These are phyloP conservation scores for Croton laevigatus DNA, from an alignment of 441 rosid genomes.

Conservation along the genomic window DNA sequence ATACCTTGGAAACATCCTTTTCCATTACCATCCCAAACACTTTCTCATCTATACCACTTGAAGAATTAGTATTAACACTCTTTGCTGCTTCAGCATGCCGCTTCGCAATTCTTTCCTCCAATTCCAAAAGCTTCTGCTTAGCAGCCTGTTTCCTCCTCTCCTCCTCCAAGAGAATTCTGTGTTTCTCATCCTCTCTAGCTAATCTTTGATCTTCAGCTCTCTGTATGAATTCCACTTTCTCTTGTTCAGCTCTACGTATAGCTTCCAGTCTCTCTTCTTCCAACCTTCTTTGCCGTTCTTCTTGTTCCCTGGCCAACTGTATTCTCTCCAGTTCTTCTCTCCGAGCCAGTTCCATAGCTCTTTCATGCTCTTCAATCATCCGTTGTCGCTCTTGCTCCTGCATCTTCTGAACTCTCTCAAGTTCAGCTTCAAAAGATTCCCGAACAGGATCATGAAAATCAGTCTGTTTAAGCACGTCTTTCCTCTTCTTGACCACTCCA, in stretches of 20 bases:
- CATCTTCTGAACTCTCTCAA: slow-evolving; percentile 93
- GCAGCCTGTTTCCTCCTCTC: slow-evolving; percentile 98
- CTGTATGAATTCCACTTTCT: slow-evolving; percentile 58
- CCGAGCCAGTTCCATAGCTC: slow-evolving; percentile 72
- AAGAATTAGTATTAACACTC: slow-evolving; percentile 44
- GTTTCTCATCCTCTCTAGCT: slow-evolving; percentile 91
- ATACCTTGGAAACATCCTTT: slow-evolving; percentile 38
- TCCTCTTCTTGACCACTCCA: slow-evolving; percentile 78
- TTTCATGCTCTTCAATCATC: slow-evolving; percentile 76
- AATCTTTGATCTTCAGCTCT: slow-evolving; percentile 81
- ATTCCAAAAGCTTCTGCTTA: slow-evolving; percentile 85
- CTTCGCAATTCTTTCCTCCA: slow-evolving; percentile 90
- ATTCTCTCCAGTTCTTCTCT: slow-evolving; percentile 88
- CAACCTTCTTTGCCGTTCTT: slow-evolving; percentile 62
- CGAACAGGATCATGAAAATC: slow-evolving; percentile 93
- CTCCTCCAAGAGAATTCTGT: slow-evolving; percentile 71
- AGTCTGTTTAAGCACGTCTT: slow-evolving; percentile 61
- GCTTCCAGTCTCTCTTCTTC: slow-evolving; percentile 92
- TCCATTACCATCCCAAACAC: slow-evolving; percentile 41
- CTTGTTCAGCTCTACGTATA: slow-evolving; percentile 89
- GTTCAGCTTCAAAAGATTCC: slow-evolving; percentile 99
- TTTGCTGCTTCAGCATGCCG: slow-evolving; percentile 62
- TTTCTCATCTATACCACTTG: slow-evolving; percentile 49
- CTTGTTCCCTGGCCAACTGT: slow-evolving; percentile 70
- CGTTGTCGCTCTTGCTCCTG: slow-evolving; percentile 87